These are phyloP conservation scores for Cordyceps cicadae DNA, from an alignment of 2,329 filamentous ascomycete genomes.

Conservation along the genomic window DNA sequence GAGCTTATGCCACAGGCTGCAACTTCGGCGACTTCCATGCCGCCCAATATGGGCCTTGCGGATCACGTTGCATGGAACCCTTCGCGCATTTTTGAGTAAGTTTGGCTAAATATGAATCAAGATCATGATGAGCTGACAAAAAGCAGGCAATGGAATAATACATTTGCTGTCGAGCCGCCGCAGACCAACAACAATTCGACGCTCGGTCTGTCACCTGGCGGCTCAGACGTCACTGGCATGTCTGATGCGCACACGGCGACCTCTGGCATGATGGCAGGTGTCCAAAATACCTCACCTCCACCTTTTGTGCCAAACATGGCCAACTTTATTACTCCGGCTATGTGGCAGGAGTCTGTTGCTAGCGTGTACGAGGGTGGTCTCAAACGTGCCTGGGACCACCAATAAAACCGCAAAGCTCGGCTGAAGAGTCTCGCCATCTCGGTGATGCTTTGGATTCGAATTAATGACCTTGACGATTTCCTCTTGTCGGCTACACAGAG, in stretches of 20 bases:
- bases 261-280: constrained; percentile 37
- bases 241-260: constrained; percentile 40
- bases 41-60: constrained; percentile 49
- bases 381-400: constrained; percentile 51
- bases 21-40: constrained; percentile 39
- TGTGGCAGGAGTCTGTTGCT: constrained; percentile 67
- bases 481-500: background rate
- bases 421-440: background rate
- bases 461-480: constrained; percentile 2
- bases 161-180: constrained; percentile 60
- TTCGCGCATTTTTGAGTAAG: constrained; percentile 78
- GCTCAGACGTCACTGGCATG: constrained; percentile 44
- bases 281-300: constrained; percentile 38
- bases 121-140: background rate
- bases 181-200: constrained; percentile 38
- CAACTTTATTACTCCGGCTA: constrained; percentile 58
- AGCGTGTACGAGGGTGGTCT: constrained; percentile 59
- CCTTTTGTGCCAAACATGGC: constrained; percentile 40
- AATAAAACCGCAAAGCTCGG: constrained; percentile 16
- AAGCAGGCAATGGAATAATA: constrained; percentile 83
- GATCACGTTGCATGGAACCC: constrained; percentile 74
- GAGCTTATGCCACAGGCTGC: constrained; percentile 60
- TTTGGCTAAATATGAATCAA: background rate
- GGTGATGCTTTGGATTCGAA: background rate
- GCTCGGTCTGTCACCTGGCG: constrained; percentile 43